Conservation (phyloP, 2,329 filamentous ascomycete genomes). For the Daldinia eschscholtzii region DNA sequence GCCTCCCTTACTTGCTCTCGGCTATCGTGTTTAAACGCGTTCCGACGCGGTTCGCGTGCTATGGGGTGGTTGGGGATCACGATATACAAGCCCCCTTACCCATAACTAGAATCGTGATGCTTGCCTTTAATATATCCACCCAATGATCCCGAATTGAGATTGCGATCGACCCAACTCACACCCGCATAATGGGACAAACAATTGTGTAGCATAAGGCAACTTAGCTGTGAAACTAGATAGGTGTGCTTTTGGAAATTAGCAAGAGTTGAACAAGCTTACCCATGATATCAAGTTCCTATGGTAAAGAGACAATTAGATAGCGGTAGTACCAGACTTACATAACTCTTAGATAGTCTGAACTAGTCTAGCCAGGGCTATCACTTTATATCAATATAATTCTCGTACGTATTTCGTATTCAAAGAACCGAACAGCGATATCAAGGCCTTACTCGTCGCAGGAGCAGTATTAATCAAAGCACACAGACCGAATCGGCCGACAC, state of each 20-base stretch:
- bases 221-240: conserved; percentile 6
- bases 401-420: not conserved
- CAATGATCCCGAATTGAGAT: conserved; percentile 25
- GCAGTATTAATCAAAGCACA: conserved; percentile 23
- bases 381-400: not conserved
- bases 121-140: conserved; percentile 28
- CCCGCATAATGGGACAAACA: conserved; percentile 20
- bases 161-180: conserved; percentile 32
- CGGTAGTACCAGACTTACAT: not conserved
- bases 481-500: conserved; percentile 31
- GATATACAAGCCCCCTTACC: conserved; percentile 24
- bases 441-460: conserved; percentile 11
- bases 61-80: conserved; percentile 8
- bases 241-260: conserved; percentile 1
- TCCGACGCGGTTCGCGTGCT: conserved; percentile 13
- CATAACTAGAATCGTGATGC: conserved; percentile 21
- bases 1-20: conserved; percentile 14
- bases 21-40: not conserved
- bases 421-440: not conserved
- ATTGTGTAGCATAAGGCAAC: conserved; percentile 17
- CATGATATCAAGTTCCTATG: not conserved
- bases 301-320: not conserved
- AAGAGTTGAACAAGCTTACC: not conserved
- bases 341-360: not conserved
- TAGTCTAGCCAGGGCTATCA: not conserved